These are phyloP conservation scores for Mycena galopus DNA, from an alignment of 768 basidiomycete species.

Conservation along the genomic window DNA sequence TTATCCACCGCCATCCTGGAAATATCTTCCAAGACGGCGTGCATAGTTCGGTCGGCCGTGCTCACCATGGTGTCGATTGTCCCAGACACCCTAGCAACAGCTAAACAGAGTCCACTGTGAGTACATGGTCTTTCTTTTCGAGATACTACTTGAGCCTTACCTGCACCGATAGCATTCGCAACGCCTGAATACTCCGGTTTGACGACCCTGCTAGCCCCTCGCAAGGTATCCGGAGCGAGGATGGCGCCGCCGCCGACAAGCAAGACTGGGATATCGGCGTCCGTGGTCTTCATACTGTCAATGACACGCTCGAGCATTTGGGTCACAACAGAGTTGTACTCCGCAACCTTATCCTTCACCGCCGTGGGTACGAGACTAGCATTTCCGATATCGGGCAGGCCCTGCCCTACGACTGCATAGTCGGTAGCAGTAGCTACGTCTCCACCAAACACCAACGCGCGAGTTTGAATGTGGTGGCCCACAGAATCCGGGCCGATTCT, in stretches of 20 bases:
- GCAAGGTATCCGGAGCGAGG: conserved; percentile 61
- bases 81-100: conserved; percentile 52
- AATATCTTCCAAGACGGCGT: conserved; percentile 46
- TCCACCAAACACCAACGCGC: conserved; percentile 66
- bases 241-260: conserved; percentile 73
- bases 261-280: conserved; percentile 63
- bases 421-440: conserved; percentile 66
- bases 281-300: conserved; percentile 71
- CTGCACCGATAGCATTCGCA: conserved; percentile 66
- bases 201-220: conserved; percentile 63
- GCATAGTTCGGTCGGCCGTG: conserved; percentile 43
- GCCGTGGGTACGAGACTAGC: conserved; percentile 6
- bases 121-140: not conserved
- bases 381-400: conserved; percentile 19
- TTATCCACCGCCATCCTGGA: conserved; percentile 53
- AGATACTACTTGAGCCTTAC: not conserved
- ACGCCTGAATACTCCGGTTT: conserved; percentile 63
- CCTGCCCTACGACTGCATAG: conserved; percentile 57
- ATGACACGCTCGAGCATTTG: conserved; percentile 62
- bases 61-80: conserved; percentile 54
- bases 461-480: conserved; percentile 60
- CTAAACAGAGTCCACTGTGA: conserved; percentile 8
- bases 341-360: conserved; percentile 29
- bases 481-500: conserved; percentile 70
- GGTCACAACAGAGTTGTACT: conserved; percentile 57